Evolutionary conservation across 2,329 filamentous ascomycete genomes (phyloP).

Genomic region (Zymoseptoria crescenta): DNA sequence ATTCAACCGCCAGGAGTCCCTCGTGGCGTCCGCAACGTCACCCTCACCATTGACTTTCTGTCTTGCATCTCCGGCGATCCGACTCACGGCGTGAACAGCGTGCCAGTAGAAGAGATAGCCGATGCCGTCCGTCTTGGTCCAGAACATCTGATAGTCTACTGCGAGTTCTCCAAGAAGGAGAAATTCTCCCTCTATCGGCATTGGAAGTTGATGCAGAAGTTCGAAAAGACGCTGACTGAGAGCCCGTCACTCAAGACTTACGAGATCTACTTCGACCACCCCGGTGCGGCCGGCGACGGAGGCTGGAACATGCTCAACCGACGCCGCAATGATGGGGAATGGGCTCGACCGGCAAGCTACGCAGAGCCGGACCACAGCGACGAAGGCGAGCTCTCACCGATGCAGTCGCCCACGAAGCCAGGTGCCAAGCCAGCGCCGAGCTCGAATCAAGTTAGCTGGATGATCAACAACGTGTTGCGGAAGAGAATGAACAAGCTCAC

Average conservation of each 20-base stretch:
- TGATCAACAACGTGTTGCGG: too few relatives aligned
- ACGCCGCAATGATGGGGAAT: background rate
- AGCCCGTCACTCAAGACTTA: background rate
- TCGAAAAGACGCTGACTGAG: background rate
- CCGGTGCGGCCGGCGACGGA: background rate
- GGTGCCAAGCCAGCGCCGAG: background rate
- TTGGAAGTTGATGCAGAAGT: background rate
- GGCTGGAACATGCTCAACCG: background rate
- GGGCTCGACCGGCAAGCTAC: background rate
- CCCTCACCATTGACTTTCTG: background rate
- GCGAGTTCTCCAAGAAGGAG: background rate
- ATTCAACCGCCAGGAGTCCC: background rate
- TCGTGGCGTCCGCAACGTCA: background rate
- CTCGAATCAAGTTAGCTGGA: background rate
- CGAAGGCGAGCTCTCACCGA: background rate
- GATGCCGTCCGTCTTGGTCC: background rate
- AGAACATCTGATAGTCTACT: background rate
- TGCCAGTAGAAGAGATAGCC: background rate
- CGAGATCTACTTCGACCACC: background rate
- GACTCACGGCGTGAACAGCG: background rate
- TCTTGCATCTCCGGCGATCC: background rate
- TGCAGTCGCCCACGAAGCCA: background rate
- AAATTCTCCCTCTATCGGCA: background rate
- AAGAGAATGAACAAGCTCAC: too few relatives aligned
- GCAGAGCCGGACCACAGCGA: background rate